Base-by-base conservation (phyloP, 1,284 basidiomycete genomes). In the Pterula multifida region DNA sequence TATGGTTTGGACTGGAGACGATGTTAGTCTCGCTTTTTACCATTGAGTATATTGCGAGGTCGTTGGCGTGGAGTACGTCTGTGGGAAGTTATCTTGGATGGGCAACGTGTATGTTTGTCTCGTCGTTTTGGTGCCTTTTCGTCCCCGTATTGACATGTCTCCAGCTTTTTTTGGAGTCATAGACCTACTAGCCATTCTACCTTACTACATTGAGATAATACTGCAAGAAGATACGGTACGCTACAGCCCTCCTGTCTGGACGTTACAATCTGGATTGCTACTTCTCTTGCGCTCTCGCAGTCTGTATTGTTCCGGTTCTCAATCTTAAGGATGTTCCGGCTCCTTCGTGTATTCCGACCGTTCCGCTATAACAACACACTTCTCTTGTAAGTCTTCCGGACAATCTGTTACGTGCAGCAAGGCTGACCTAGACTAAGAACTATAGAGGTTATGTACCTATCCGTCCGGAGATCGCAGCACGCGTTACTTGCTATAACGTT, bases 391-490 rank as follows among this genome's bases (percentile, higher is more conserved):
- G 83, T 68, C 26, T 36, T 15, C 12, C 12, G 17, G 19, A 36
- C 3, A 49, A 45, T 36, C n/a, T n/a, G 35, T 3, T 19, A 3
- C 17, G 3, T 2, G 42, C 32, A 3, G 25, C 32, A 22, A 9
- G 39, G 19, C 39, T 42, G 17, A 19, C 35, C 45, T 22, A 44
- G 45, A 17, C 48, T 32, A 55, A 87, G 82, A 49, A 93, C 90
- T 0, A 93, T 93, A 52, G 89, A 93, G 69, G 89, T 93, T 57
- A 93, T 93, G 90, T 90, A 85, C 61, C 75, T 93, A 28, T 83
- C 88, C n/a, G 82, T 92, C 36, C 75, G 83, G 49, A 72, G 87
- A 53, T 91, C 88, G 0, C 84, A 89, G 60, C 87, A 94, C 57
- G 90, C 90, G 0, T 71, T 94, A 0, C 73, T 90, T 4, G 90